Base-by-base conservation (phyloP, 176 grass and related monocot genomes). In the Triticum timopheevii region DNA sequence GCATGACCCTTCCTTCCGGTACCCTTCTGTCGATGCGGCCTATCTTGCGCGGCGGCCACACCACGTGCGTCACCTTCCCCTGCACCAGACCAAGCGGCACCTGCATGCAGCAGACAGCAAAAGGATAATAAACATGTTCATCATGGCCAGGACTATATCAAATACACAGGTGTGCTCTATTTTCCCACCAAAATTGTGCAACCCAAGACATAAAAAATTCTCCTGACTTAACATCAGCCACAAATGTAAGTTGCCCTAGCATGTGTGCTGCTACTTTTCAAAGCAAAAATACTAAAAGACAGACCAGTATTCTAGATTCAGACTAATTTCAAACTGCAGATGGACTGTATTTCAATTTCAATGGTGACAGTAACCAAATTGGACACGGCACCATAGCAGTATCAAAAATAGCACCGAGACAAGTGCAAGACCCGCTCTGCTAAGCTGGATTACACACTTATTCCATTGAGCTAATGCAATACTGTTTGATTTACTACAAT, bases 41-140 rank as follows among this genome's bases (percentile, higher is more conserved):
- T 28, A 98, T 84, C 86, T 92, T 93, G 25, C 84, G 33, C 3
- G 90, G 91, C 1, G 88, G 96, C 93, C 96, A 98, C 72, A 98
- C 35, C 61, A 86, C 49, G 56, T 92, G 90, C 12, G 91, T 94
- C 73, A 92, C 77, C 88, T 70, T 91, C 30, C 93, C 90, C 34
- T 63, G 73, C 81, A 91, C 80, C 86, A 98, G 52, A 83, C 91
- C 93, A 42, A 95, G 66, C 81, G 93, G 91, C 90, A 95, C 79
- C 90, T 98, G 84, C 78, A 80, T 49, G 45, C 45, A 49, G 16
- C 50, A 17, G 28, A 28, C 42, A 64, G 22, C 61, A 89, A 38
- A 82, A 42, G 50, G 50, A 54, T 54, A 54, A 27, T 87, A 16
- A 45, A 76, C 2, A 76, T 36, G 12, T 39, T 77, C 59, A 73